Base-by-base conservation (phyloP, 2,329 filamentous ascomycete genomes). In the Pyrenophora tritici-repentis region DNA sequence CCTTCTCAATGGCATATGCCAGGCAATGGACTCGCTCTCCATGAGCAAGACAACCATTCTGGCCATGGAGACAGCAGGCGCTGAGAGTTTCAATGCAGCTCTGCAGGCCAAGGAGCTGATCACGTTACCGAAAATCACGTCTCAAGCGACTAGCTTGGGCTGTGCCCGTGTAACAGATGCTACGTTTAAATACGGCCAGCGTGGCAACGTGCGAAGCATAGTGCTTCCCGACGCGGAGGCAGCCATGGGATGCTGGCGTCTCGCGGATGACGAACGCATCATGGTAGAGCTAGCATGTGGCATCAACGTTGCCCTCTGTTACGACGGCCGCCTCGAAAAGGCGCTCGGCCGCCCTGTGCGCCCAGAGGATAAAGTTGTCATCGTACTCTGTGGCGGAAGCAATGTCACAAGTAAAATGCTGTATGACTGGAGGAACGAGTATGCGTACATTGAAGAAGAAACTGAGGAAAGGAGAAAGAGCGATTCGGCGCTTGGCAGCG, bases 251-350 rank as follows among this genome's bases (percentile, higher is more conserved):
- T 89, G 87, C 46, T 85, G 88, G 65, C 79, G 84, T 18, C 86
- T 97, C 55, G 87, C 90, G 8, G 89, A 97, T 59, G 91, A 96
- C 54, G 89, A 92, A 62, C 78, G 88, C 20, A 76, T 93, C 49
- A 78, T 96, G 50, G 90, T 96, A 3, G 93, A 97, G 76, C 79
- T 88, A 31, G 86, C 91, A 0, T 97, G 93, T 70, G 91, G 92
- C 1, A 91, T 93, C 5, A 88, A 87, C 44, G 75, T 96, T 10
- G 90, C 87, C 1, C 71, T 84, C 3, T 85, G 80, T 51, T 91
- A 90, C 64, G 83, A 83, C 34, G 85, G 82, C 0, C 73, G 82
- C 34, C 68, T 95, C 65, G 81, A 86, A 65, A 78, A 80, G 61
- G 75, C 70, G 2, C 61, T 84, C 8, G 75, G 91, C 0, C 83